Base-by-base conservation (phyloP, 139 green algal species). In the Chlorella sp. region DNA sequence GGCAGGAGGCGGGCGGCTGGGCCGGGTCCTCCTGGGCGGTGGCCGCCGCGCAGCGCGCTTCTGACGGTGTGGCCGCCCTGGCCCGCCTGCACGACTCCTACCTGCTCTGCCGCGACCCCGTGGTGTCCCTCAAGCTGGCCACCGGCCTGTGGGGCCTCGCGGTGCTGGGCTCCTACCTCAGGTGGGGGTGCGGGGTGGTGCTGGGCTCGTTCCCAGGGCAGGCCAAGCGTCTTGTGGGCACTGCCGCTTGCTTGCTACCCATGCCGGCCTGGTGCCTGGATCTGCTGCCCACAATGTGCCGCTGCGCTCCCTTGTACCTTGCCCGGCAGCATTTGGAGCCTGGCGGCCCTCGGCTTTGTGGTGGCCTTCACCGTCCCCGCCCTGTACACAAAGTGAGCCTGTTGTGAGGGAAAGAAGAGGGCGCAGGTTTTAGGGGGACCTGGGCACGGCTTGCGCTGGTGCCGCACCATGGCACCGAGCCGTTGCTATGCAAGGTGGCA, bases 301-400 rank as follows among this genome's bases (percentile, higher is more conserved):
- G 17, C 68, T 44, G 34, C 34, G 1, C 67, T 34, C 67, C 67
- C 67, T 20, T 46, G 4, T 48, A 44, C 46, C n/a, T 28, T 1
- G 14, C 36, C 34, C 30, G 41, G 72, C 82, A 83, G 73, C 70
- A 79, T 91, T 3, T 90, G 80, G 81, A 80, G 74, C 41, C 40
- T 90, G 77, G 69, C 64, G 7, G 58, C 36, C 34, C 48, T 87
- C 24, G 81, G 4, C 24, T 91, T 90, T 64, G 58, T 86, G 1
- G 40, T 36, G 22, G 65, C 54, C 22, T 90, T 91, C 43, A 88
- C 86, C 68, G 20, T 86, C 28, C 80, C 86, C 26, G 76, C 78
- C 36, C 32, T 36, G 38, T 85, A 79, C 34, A 60, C 51, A 20
- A 60, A 60, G 51, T 60, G 51, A 60, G 51, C n/a, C n/a, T n/a